Conservation (phyloP, 495 filamentous ascomycete genomes). For the Pyrenula aspistea region DNA sequence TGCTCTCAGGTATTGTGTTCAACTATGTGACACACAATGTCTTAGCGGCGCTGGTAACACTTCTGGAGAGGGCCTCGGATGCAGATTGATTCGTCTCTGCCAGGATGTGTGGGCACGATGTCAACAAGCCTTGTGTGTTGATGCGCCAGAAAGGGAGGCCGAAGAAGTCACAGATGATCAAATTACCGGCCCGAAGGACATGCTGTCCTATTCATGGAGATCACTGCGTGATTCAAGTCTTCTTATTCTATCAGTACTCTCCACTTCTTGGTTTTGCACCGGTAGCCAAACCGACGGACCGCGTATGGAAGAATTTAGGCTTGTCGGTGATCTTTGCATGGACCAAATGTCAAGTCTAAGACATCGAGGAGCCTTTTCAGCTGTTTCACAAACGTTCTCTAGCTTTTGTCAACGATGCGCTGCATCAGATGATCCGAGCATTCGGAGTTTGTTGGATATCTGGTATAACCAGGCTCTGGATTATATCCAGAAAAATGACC, state of each 20-base stretch:
- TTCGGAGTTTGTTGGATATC: slow-evolving; percentile 4
- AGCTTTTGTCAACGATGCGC: slow-evolving; percentile 54
- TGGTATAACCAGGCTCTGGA: slow-evolving; percentile 38
- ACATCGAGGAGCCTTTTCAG: slow-evolving; percentile 88
- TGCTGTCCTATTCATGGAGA: slow-evolving; percentile 87
- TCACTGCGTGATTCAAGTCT: slow-evolving; percentile 86
- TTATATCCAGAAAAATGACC: slow-evolving; percentile 56
- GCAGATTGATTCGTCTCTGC: slow-evolving; percentile 23
- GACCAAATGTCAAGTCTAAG: slow-evolving; percentile 70
- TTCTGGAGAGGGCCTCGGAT: slow-evolving; percentile 3
- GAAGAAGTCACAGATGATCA: slow-evolving; percentile 61
- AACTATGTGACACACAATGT: background rate
- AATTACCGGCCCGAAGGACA: slow-evolving; percentile 63
- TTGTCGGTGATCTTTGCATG: slow-evolving; percentile 61
- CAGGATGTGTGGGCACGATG: slow-evolving; percentile 62
- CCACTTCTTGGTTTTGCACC: slow-evolving; percentile 28
- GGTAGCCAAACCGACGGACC: slow-evolving; percentile 26
- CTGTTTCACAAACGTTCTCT: slow-evolving; percentile 78
- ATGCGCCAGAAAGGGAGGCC: slow-evolving; percentile 81
- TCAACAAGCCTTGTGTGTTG: slow-evolving; percentile 67
- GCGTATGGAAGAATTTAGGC: slow-evolving; percentile 24
- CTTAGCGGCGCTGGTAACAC: slow-evolving; percentile 1
- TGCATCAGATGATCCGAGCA: background rate
- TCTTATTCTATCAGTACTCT: slow-evolving; percentile 31
- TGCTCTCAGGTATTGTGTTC: slow-evolving; percentile 29